Conservation (phyloP, 371 early-diverging fungal genomes). For the Catenaria anguillulae region DNA sequence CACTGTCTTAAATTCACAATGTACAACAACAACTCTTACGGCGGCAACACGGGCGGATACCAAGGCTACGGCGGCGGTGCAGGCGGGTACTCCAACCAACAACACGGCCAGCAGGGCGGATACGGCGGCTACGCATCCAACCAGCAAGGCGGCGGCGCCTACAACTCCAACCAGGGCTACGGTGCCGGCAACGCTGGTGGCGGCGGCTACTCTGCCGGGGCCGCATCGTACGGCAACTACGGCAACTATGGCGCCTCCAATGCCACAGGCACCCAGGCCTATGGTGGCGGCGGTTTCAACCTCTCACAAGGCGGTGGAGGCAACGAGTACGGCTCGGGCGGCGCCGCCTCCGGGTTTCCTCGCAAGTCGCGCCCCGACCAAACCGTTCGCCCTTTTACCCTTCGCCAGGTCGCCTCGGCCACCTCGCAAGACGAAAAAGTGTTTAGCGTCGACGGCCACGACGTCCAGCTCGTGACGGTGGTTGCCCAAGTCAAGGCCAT, state of each 20-base stretch:
- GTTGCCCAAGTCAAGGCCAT: conserved; percentile 47
- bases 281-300: background rate
- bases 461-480: conserved; percentile 42
- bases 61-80: no score
- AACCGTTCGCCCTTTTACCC: conserved; percentile 51
- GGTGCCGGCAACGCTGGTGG: background rate
- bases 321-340: background rate
- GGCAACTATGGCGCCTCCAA: background rate
- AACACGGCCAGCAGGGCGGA: background rate
- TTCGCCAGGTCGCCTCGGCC: conserved; percentile 45
- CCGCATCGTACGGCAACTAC: background rate
- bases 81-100: background rate
- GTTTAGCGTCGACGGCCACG: conserved; percentile 43
- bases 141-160: background rate
- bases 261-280: no score
- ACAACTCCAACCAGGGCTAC: no score
- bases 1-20: no score
- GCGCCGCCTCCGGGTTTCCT: background rate
- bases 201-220: background rate
- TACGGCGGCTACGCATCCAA: no score
- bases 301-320: background rate
- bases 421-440: conserved; percentile 30
- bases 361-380: conserved; percentile 11
- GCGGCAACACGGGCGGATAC: background rate
- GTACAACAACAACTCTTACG: background rate